Evolutionary conservation across 164 flowering plant species (phyloP).

Genomic region (Chimonanthus praecox): DNA sequence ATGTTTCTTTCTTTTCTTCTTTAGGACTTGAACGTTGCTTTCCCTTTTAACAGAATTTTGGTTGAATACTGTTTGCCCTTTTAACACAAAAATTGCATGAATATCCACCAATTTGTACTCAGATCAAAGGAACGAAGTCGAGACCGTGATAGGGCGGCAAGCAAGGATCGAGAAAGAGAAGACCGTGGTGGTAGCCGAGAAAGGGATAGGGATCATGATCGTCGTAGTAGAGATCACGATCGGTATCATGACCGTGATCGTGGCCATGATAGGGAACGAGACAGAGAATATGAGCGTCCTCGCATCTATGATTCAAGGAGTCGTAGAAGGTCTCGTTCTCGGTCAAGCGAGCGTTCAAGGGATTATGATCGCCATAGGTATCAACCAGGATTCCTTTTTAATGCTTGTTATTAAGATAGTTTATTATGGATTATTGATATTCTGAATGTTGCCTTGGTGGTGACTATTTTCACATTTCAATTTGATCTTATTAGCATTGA

Average conservation of each 20-base stretch:
- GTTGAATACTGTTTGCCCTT: background rate
- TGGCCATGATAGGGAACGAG: slow-evolving; percentile 57
- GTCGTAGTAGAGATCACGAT: slow-evolving; percentile 59
- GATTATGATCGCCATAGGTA: slow-evolving; percentile 79
- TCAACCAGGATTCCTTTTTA: background rate
- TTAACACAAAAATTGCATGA: background rate
- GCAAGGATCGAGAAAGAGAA: slow-evolving; percentile 44
- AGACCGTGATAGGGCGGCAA: slow-evolving; percentile 35
- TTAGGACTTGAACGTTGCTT: background rate
- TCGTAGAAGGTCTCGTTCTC: slow-evolving; percentile 56
- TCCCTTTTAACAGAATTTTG: background rate
- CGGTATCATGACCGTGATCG: slow-evolving; percentile 58
- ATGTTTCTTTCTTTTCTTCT: background rate
- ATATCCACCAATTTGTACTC: background rate
- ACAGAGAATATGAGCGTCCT: slow-evolving; percentile 40
- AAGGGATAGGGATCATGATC: slow-evolving; percentile 52
- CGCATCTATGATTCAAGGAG: slow-evolving; percentile 68
- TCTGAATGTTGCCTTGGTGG: background rate
- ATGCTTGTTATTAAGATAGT: background rate
- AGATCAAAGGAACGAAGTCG: slow-evolving; percentile 76
- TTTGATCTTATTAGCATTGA: too few relatives aligned
- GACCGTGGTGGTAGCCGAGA: slow-evolving; percentile 60
- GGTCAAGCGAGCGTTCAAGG: slow-evolving; percentile 70
- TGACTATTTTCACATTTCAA: background rate
- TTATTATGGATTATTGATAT: background rate